Base-by-base conservation (phyloP, 176 grass and related monocot genomes). In the Chrysopogon serrulatus region DNA sequence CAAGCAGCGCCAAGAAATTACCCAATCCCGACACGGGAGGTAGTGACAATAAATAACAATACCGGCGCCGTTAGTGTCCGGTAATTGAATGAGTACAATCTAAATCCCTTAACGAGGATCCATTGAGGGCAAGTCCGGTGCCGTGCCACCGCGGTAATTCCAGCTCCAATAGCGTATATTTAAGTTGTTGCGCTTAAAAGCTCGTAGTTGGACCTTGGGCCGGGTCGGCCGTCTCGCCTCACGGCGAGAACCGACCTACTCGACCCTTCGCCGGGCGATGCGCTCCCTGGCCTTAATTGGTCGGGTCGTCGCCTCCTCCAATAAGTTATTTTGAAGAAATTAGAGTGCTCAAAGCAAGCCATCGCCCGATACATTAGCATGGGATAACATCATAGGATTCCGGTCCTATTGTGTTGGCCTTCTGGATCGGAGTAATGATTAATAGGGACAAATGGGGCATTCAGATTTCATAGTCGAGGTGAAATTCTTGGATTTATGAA, bases 321-420 rank as follows among this genome's bases (percentile, higher is more conserved):
- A n/a, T n/a, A n/a, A n/a, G 14, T 45, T 45, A 45, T 3, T 45
- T 45, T 45, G 14, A 45, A 45, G n/a, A 45, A 15, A 45, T 45
- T 45, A 45, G 43, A 45, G 43, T 45, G 43, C 43, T 45, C 14
- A 45, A 45, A 45, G 14, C 43, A 45, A 45, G 43, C 43, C 13
- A 45, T 45, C n/a, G n/a, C n/a, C n/a, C n/a, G 64, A 88, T 83
- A 88, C 80, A 88, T 88, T 83, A 88, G 86, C 73, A 88, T 88
- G 80, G 73, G 80, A 88, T 87, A 87, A 87, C 78, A 82, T 82
- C 78, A 57, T 54, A 87, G 85, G 85, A 87, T 82, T 87, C 63
- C 23, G 61, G 78, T 81, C 61, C 78, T 81, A 81, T 81, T 81
- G 18, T 81, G 78, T 81, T 68, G 78, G 56, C 61, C 35, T 71